phyloP scores from a whole-genome alignment of 2,329 filamentous ascomycete species.

The Hypoxylon sp. region DNA sequence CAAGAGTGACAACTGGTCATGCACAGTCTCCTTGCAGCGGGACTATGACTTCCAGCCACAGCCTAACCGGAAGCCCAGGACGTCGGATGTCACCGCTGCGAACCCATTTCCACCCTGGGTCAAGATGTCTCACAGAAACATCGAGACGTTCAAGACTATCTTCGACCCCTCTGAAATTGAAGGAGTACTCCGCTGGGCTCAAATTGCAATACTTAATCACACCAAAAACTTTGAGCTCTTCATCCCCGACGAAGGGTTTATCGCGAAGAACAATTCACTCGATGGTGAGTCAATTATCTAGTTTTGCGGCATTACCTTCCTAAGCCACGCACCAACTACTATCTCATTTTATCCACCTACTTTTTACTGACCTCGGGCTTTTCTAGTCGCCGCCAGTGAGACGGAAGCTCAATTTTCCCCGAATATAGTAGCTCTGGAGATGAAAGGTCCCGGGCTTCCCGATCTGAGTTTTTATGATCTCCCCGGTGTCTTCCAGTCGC shows the following conservation, averaged over 20 bases:
- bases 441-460: conserved; percentile 74
- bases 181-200: conserved; percentile 74
- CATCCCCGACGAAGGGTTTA: conserved; percentile 58
- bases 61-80: conserved; percentile 51
- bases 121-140: conserved; percentile 53
- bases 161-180: conserved; percentile 70
- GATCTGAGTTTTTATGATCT: conserved; percentile 86
- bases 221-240: conserved; percentile 60
- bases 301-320: no score
- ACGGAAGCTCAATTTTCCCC: conserved; percentile 77
- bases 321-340: no score
- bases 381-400: conserved; percentile 49
- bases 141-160: conserved; percentile 70
- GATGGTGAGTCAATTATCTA: conserved; percentile 39
- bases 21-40: conserved; percentile 70
- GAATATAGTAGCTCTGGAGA: conserved; percentile 80
- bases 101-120: conserved; percentile 74
- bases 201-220: conserved; percentile 80
- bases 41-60: conserved; percentile 66
- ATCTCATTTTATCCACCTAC: no score
- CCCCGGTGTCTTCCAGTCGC: conserved; percentile 80
- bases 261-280: conserved; percentile 50
- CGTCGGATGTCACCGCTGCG: conserved; percentile 56
- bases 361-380: conserved; percentile 6
- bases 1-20: conserved; percentile 68